phyloP scores from a whole-genome alignment of 164 flowering plant genomes.

The Chimonanthus praecox region DNA sequence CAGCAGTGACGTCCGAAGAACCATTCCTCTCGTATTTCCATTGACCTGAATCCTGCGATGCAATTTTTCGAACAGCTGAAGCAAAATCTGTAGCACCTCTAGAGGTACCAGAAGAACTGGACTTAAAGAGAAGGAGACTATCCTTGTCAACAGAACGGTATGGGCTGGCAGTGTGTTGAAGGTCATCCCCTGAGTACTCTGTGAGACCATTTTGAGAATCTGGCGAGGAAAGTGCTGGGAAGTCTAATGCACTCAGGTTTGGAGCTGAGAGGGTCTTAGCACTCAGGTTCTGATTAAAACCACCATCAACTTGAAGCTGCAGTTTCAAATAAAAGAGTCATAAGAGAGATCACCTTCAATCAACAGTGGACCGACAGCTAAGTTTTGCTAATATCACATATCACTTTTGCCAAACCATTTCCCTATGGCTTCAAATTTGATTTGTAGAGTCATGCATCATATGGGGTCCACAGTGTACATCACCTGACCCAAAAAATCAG shows the following conservation, averaged over 20 bases:
- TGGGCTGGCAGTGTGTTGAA: slow-evolving; percentile 42
- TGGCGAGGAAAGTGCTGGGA: slow-evolving; percentile 65
- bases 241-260: slow-evolving; percentile 69
- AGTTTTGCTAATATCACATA: background rate
- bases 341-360: background rate
- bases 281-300: slow-evolving; percentile 49
- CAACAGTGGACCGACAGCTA: background rate
- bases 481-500: background rate
- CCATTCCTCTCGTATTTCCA: slow-evolving; percentile 83
- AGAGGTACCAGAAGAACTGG: slow-evolving; percentile 47
- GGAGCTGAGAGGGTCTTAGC: slow-evolving; percentile 74
- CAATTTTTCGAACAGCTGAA: slow-evolving; percentile 79
- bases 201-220: slow-evolving; percentile 43
- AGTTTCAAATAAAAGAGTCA: slow-evolving; percentile 18
- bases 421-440: background rate
- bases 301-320: slow-evolving; percentile 94
- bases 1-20: slow-evolving; percentile 44
- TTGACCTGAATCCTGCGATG: slow-evolving; percentile 68
- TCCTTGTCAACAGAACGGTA: slow-evolving; percentile 61
- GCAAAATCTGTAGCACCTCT: slow-evolving; percentile 80
- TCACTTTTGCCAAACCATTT: background rate
- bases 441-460: background rate
- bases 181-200: slow-evolving; percentile 52
- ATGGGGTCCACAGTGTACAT: background rate
- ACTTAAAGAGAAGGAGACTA: slow-evolving; percentile 50